Evolutionary conservation across 768 basidiomycete genomes (phyloP).

Genomic region (Lactifluus volemus): DNA sequence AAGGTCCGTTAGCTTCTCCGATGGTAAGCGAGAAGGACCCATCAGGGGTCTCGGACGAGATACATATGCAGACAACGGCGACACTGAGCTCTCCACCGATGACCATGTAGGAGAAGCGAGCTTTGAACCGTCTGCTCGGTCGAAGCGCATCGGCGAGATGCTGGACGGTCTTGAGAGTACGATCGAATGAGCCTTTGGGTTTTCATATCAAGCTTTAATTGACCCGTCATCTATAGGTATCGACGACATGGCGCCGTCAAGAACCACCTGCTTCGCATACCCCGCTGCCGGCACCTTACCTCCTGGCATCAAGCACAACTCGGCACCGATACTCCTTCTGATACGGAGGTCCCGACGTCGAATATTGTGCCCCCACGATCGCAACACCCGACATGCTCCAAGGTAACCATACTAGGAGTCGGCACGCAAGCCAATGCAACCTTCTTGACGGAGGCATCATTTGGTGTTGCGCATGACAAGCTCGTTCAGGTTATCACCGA

Average conservation of each 20-base stretch:
- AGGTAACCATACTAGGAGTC: background rate
- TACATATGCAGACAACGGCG: conserved; percentile 32
- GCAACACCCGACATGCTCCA: conserved; percentile 25
- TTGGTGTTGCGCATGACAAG: conserved; percentile 86
- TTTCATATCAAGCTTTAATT: background rate
- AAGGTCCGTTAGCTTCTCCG: conserved; percentile 95
- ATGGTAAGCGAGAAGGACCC: conserved; percentile 86
- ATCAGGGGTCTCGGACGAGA: conserved; percentile 54
- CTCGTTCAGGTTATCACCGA: conserved; percentile 92
- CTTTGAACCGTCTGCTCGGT: conserved; percentile 53
- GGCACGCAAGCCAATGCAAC: conserved; percentile 38
- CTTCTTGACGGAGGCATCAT: conserved; percentile 94
- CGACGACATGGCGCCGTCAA: conserved; percentile 49
- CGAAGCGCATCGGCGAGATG: conserved; percentile 76
- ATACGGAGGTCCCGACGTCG: conserved; percentile 17
- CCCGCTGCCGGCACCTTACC: conserved; percentile 35
- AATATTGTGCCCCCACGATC: conserved; percentile 17
- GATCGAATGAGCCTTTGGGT: conserved; percentile 22
- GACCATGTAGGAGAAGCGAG: conserved; percentile 18
- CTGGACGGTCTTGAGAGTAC: conserved; percentile 61
- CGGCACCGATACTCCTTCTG: conserved; percentile 22
- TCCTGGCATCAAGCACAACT: conserved; percentile 29
- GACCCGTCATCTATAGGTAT: conserved; percentile 18
- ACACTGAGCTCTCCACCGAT: conserved; percentile 20
- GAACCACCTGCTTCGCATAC: conserved; percentile 37